Percentiles rank a stretch among this genome's conserved stretches.
Evolutionary conservation across 306 rosid genomes (phyloP).

Genomic region (Crataegus laevigata): DNA sequence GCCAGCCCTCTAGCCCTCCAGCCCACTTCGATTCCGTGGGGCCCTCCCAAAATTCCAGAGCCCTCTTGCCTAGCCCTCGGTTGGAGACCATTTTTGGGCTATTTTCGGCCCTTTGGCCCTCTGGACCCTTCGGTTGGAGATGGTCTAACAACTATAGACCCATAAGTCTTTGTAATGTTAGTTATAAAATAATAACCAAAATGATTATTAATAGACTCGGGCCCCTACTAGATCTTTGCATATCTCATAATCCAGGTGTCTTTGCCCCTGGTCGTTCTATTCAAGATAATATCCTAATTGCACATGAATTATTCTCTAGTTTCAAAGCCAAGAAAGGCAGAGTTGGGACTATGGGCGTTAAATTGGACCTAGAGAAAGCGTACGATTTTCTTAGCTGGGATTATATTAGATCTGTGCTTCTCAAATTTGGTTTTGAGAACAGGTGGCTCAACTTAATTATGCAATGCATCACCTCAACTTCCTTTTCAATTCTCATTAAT

Average conservation of each 20-base stretch:
- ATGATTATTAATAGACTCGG: not conserved
- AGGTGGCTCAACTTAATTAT: not conserved
- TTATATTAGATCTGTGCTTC: too few species aligned
- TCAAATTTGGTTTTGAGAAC: not conserved
- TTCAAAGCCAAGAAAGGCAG: not conserved
- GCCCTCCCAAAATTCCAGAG: too few species aligned
- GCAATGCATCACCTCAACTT: not conserved
- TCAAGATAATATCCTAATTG: not conserved
- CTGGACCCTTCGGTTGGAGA: too few species aligned
- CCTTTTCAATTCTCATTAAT: not conserved
- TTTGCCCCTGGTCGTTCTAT: not conserved
- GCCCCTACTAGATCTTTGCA: not conserved
- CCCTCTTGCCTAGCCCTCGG: too few species aligned
- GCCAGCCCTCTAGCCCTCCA: too few species aligned
- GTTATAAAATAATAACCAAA: not conserved
- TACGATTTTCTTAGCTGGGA: not conserved
- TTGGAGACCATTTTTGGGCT: too few species aligned
- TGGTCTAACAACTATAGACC: not conserved
- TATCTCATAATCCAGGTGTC: not conserved
- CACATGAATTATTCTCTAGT: not conserved
- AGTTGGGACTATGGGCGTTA: not conserved
- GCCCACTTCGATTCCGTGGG: too few species aligned
- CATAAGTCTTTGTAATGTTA: not conserved
- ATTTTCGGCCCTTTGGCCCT: too few species aligned
- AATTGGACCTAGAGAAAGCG: not conserved